phyloP scores from a whole-genome alignment of 768 basidiomycete genomes.

The Melanogaster broomeanus region DNA sequence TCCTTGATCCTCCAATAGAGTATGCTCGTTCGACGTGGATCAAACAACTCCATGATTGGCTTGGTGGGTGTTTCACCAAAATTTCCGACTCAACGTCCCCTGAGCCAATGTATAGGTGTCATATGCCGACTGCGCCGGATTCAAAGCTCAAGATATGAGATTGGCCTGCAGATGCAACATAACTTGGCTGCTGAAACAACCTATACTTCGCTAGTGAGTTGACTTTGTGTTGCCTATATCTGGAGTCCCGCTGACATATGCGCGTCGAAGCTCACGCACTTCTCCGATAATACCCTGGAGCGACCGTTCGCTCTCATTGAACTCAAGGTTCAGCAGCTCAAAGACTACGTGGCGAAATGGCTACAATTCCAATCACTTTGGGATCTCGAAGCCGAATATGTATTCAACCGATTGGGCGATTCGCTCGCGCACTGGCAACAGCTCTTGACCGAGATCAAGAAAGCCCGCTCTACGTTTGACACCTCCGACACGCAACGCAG shows the following conservation, averaged over 20 bases:
- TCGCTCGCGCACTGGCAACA: slow-evolving; percentile 94
- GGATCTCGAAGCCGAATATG: slow-evolving; percentile 97
- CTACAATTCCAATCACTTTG: slow-evolving; percentile 98
- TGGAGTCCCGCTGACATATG: slow-evolving; percentile 8
- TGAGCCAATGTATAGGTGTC: slow-evolving; percentile 52
- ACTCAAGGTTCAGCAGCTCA: slow-evolving; percentile 81
- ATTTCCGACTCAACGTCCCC: no score
- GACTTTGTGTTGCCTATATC: not conserved
- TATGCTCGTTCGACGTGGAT: slow-evolving; percentile 90
- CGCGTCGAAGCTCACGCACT: slow-evolving; percentile 60
- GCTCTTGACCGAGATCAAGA: slow-evolving; percentile 94
- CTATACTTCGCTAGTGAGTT: slow-evolving; percentile 78
- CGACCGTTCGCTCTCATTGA: slow-evolving; percentile 88
- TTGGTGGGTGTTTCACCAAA: slow-evolving; percentile 56
- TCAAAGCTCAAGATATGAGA: slow-evolving; percentile 96
- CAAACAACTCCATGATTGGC: slow-evolving; percentile 84
- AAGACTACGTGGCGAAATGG: slow-evolving; percentile 95
- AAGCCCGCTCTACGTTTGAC: slow-evolving; percentile 94
- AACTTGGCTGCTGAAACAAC: slow-evolving; percentile 64
- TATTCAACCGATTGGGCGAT: slow-evolving; percentile 94
- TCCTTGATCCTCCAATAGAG: slow-evolving; percentile 97
- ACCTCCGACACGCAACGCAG: slow-evolving; percentile 90
- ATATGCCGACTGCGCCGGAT: slow-evolving; percentile 86
- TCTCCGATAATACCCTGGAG: slow-evolving; percentile 73
- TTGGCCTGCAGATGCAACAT: slow-evolving; percentile 89